These are phyloP conservation scores for Nakazawaea anatomiae DNA, from an alignment of 805 yeast genomes.

Conservation along the genomic window DNA sequence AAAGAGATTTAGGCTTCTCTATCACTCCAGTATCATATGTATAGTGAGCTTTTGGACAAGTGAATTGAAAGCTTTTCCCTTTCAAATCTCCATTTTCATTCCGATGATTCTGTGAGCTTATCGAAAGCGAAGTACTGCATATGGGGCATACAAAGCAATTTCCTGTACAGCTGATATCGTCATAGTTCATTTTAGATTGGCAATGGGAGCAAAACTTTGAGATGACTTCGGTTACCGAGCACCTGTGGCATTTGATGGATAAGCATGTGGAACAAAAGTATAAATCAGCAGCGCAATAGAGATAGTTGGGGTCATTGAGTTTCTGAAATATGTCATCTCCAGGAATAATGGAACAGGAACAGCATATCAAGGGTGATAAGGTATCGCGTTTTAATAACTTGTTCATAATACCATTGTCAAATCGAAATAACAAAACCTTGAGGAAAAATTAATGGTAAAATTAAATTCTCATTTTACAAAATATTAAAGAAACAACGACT, in stretches of 20 bases:
- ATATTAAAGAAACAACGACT: background rate
- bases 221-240: constrained; percentile 17
- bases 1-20: constrained; percentile 34
- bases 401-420: background rate
- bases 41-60: constrained; percentile 32
- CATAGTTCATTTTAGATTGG: constrained; percentile 8
- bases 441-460: background rate
- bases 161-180: constrained; percentile 17
- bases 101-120: constrained; percentile 14
- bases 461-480: background rate
- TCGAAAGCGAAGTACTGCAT: constrained; percentile 17
- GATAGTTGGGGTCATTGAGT: background rate
- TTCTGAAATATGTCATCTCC: background rate
- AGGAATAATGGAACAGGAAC: background rate
- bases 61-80: constrained; percentile 32
- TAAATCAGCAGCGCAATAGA: constrained; percentile 14
- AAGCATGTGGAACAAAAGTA: constrained; percentile 23
- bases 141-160: constrained; percentile 30
- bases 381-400: background rate
- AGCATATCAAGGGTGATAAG: background rate
- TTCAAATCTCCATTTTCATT: constrained; percentile 12
- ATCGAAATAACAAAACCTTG: background rate
- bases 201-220: constrained; percentile 25
- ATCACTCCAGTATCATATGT: constrained; percentile 29
- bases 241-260: constrained; percentile 21